Evolutionary conservation across 441 rosid species (phyloP), one percentile per base, ranked within the genome.

Genomic region (Lepidium campestre): DNA sequence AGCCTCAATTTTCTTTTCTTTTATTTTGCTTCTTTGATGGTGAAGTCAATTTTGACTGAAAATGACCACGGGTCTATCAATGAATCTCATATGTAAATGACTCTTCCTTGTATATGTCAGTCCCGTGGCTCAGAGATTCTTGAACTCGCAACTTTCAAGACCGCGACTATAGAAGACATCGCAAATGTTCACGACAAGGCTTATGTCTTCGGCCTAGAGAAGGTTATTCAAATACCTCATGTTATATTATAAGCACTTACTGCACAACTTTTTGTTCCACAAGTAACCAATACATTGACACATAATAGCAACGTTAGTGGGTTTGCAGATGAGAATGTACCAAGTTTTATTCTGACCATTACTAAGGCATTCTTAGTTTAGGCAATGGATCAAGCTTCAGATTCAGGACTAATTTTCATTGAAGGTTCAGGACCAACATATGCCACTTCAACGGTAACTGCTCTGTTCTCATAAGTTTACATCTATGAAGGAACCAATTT

Each of bases 341-440:
- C 19, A 41, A 41, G 5, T 40, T 65, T 34, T 12, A 13, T 55
- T 66, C n/a, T 73, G 31, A 66, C 50, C 63, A 44, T 35, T 11
- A 29, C 63, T 59, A 34, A 9, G 11, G 17, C 32, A 19, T 19
- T 54, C 59, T 44, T 53, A 15, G 62, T 72, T 44, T 68, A 91
- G 97, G 98, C 98, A 60, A 93, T 93, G 96, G 87, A 78, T 67
- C 70, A 71, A 65, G 98, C 93, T 70, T 83, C 86, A 11, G 68
- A 85, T 66, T 72, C 83, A 42, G 98, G 97, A 53, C 73, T 88
- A 75, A 85, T 90, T 49, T 73, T 75, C 64, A 90, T 93, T 15
- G 98, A 93, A 34, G 85, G 96, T 41, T 82, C 94, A 13, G 98
- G 94, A 73, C 98, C 96, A 68, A 93, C 98, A 41, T 93, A 93